Conservation (phyloP, 768 basidiomycete genomes). For the Leccinum truebloodii region DNA sequence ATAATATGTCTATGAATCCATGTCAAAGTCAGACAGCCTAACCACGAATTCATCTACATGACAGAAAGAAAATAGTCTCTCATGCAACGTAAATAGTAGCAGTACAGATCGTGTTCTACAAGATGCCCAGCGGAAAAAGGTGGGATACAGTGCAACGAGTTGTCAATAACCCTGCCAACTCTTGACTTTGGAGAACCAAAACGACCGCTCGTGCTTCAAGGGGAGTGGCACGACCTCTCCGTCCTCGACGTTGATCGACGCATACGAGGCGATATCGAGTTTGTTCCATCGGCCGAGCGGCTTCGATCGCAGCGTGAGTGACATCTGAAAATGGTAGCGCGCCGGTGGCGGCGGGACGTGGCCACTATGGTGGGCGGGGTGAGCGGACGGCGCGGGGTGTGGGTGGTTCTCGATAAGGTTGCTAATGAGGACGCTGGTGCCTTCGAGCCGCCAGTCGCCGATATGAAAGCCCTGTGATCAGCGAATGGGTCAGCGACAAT, state of each 20-base stretch:
- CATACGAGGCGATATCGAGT: slow-evolving; percentile 71
- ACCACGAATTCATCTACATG: no score
- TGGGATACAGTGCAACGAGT: background rate
- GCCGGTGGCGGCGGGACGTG: slow-evolving; percentile 19
- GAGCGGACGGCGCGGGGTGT: slow-evolving; percentile 2
- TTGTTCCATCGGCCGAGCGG: slow-evolving; percentile 82
- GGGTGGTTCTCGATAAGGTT: slow-evolving; percentile 57
- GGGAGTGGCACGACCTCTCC: slow-evolving; percentile 71
- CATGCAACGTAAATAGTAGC: background rate
- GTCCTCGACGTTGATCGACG: slow-evolving; percentile 71
- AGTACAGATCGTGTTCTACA: background rate
- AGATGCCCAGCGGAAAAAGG: background rate
- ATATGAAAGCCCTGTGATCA: slow-evolving; percentile 63
- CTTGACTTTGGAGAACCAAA: slow-evolving; percentile 90
- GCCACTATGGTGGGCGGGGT: slow-evolving; percentile 9
- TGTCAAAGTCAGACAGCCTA: background rate
- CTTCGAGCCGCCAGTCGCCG: slow-evolving; percentile 72
- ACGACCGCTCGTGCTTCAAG: slow-evolving; percentile 84
- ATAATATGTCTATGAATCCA: background rate
- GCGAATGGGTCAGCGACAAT: slow-evolving; percentile 2
- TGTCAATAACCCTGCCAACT: slow-evolving; percentile 47
- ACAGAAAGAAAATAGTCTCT: background rate
- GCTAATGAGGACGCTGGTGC: slow-evolving; percentile 57
- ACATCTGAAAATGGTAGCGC: slow-evolving; percentile 77
- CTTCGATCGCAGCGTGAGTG: slow-evolving; percentile 66